A percentile compares a stretch with the other conserved stretches of the same genome.
Conservation (phyloP, 352 stramenopile genomes). For the Pythium utonaiense region DNA sequence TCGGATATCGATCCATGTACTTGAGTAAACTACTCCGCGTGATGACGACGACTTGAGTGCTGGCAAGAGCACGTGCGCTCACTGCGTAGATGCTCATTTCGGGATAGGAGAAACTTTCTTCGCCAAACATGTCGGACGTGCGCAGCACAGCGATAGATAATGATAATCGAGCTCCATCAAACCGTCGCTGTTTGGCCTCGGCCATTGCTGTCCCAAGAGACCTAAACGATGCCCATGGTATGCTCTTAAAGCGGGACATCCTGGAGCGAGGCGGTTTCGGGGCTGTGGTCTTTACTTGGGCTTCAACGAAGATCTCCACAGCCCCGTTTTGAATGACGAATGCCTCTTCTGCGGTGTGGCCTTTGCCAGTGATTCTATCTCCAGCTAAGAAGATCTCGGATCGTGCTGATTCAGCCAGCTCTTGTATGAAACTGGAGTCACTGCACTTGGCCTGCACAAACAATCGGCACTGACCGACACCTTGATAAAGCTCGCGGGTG, state of each 20-base stretch:
- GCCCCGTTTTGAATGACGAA: conserved; percentile 56
- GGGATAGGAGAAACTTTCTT: conserved; percentile 30
- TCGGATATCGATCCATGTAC: neutral
- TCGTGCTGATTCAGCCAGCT: conserved; percentile 22
- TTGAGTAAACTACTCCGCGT: neutral
- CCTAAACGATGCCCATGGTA: neutral
- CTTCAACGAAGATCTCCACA: conserved; percentile 30
- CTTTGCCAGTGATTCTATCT: conserved; percentile 41
- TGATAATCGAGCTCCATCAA: neutral
- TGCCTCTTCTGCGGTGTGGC: conserved; percentile 41
- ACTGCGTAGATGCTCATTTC: conserved; percentile 7
- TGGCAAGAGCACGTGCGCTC: neutral
- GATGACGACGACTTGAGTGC: conserved; percentile 4
- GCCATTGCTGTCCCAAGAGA: neutral
- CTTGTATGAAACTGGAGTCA: neutral
- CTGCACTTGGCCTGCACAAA: neutral
- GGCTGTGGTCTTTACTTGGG: neutral
- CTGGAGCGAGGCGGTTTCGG: neutral
- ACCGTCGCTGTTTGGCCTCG: neutral
- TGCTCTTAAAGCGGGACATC: neutral
- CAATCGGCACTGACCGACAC: conserved; percentile 16
- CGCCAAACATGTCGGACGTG: conserved; percentile 45
- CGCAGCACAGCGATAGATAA: conserved; percentile 36
- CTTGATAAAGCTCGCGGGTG: conserved; percentile 18
- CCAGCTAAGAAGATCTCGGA: conserved; percentile 52